Percentiles rank a stretch among this genome's conserved stretches.
phyloP scores from a whole-genome alignment of 805 yeast genomes.

The Aciculoconidium aculeatum region DNA sequence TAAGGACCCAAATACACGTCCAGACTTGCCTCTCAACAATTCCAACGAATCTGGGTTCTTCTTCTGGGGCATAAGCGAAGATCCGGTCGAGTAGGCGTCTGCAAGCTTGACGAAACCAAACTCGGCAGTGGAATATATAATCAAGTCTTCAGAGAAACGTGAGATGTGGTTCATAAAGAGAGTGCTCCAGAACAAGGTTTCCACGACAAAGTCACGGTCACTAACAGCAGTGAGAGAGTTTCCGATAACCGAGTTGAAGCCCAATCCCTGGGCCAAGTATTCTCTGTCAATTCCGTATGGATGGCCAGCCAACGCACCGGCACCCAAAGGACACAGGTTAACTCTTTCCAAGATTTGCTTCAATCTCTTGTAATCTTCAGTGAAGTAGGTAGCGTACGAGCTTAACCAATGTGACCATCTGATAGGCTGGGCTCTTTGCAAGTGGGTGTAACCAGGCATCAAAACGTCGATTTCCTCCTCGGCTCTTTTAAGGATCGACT shows the following conservation, averaged over 20 bases:
- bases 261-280: slow-evolving; percentile 71
- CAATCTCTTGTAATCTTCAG: slow-evolving; percentile 84
- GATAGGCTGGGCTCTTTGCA: slow-evolving; percentile 99
- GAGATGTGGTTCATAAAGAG: slow-evolving; percentile 94
- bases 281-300: slow-evolving; percentile 99
- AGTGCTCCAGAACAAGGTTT: slow-evolving; percentile 91
- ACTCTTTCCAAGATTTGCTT: slow-evolving; percentile 75
- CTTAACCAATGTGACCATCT: slow-evolving; percentile 98
- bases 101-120: slow-evolving; percentile 91
- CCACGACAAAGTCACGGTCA: slow-evolving; percentile 96
- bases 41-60: slow-evolving; percentile 97
- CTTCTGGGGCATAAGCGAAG: slow-evolving; percentile 98
- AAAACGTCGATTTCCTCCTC: slow-evolving; percentile 80
- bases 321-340: slow-evolving; percentile 87
- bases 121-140: slow-evolving; percentile 95
- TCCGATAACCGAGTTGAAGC: slow-evolving; percentile 83
- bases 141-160: slow-evolving; percentile 88
- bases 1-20: slow-evolving; percentile 92
- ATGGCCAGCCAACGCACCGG: slow-evolving; percentile 98
- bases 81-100: slow-evolving; percentile 98
- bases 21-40: slow-evolving; percentile 92
- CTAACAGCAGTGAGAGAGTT: slow-evolving; percentile 95
- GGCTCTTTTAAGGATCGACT: slow-evolving; percentile 68
- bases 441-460: slow-evolving; percentile 99
- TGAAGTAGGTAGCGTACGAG: slow-evolving; percentile 89